Base-by-base conservation (phyloP, 2,329 filamentous ascomycete species). In the Fusarium odoratissimum region DNA sequence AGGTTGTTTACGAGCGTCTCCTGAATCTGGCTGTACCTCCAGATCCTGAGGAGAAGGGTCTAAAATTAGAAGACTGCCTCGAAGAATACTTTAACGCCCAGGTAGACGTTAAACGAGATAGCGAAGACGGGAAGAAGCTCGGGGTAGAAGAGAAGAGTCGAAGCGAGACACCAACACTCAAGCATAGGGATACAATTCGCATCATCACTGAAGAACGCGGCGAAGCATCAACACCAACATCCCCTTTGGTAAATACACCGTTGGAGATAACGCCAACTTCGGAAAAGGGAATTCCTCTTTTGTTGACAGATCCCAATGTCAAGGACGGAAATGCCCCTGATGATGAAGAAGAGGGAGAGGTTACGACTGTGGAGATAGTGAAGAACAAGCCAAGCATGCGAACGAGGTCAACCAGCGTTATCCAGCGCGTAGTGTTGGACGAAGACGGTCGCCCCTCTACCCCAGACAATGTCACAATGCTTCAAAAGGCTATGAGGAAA, bases 31-130 rank as follows among this genome's bases (percentile, higher is more conserved):
- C 95, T 1, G 93, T 99, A n/a, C 93, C 94, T 0, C 87, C 91
- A 2, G 91, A 93, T 55, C 87, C 91, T 10, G 90, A 93, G 49
- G 91, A 91, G 30, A 90, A 90, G 65, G 86, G 88, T 6, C 88
- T 98, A 69, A 95, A 92, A 33, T 84, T 99, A 25, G 96, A 98
- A 81, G 93, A 97, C 74, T 98, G 95, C 76, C 83, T 99, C 23
- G 95, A 98, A 80, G 91, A 92, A 59, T 98, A 98, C 78, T 98
- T 98, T 86, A 98, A 98, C 82, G 95, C 95, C 64, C 89, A 91
- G 62, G 94, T 99, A 59, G 95, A 98, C 77, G 95, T 99, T 6
- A 91, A 92, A 73, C 89, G 95, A 58, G 92, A 95, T 64, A 88
- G 86, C 59, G 81, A 86, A 37, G 88, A 89, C 59, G 87, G 91